Percentiles rank a stretch among this genome's conserved stretches.
Conservation (phyloP, 2,329 filamentous ascomycete genomes). For the Calonectria henricotiae region DNA sequence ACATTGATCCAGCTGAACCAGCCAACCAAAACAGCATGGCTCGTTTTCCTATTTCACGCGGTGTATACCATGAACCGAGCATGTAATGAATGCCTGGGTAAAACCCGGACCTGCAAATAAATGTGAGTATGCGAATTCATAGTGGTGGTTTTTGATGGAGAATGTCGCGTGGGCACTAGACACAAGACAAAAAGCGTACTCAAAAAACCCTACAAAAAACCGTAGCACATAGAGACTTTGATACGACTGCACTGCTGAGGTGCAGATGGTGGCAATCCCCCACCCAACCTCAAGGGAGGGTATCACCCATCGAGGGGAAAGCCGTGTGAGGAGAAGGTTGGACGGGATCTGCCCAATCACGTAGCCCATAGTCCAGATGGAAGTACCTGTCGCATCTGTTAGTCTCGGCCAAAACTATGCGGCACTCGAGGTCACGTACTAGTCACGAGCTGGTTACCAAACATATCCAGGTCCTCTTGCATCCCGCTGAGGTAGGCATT, state of each 20-base stretch:
- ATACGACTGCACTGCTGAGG: constrained; percentile 36
- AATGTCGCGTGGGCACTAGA: neutral
- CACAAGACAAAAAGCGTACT: constrained; percentile 32
- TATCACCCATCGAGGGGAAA: constrained; percentile 44
- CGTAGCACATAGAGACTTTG: constrained; percentile 38
- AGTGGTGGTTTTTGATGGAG: neutral
- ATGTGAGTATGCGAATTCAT: constrained; percentile 14
- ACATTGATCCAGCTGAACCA: constrained; percentile 39
- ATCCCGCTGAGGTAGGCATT: constrained; percentile 56
- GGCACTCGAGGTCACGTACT: constrained; percentile 30
- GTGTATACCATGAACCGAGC: constrained; percentile 49
- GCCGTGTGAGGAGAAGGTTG: constrained; percentile 40
- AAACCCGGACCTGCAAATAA: constrained; percentile 32
- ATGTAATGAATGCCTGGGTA: constrained; percentile 46
- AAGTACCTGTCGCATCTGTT: constrained; percentile 30
- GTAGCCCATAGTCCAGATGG: constrained; percentile 43
- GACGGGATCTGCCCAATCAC: constrained; percentile 42
- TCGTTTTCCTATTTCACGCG: constrained; percentile 45
- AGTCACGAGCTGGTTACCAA: constrained; percentile 47
- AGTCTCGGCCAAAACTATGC: neutral
- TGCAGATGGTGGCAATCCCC: constrained; percentile 42
- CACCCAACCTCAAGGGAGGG: constrained; percentile 42
- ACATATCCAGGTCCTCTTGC: constrained; percentile 46
- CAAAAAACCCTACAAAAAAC: constrained; percentile 43
- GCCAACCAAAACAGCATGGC: constrained; percentile 47